Percentiles rank a stretch among this genome's conserved stretches.
These are phyloP conservation scores for Pseudogymnoascus sp. DNA, from an alignment of 2,329 filamentous ascomycete genomes.

Conservation along the genomic window DNA sequence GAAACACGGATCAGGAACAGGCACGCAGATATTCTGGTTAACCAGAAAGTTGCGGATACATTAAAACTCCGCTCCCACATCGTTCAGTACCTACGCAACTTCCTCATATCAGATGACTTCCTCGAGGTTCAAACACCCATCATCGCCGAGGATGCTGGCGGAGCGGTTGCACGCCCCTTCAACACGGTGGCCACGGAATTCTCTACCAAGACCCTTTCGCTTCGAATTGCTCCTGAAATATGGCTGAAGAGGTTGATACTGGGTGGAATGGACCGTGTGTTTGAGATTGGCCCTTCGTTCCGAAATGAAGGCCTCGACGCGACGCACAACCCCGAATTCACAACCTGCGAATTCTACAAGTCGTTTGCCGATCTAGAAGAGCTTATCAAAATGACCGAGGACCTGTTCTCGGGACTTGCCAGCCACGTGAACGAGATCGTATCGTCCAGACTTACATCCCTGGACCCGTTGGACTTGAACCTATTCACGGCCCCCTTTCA, in stretches of 20 bases:
- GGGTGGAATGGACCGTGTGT: conserved; percentile 79
- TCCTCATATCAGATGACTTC: conserved; percentile 64
- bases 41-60: conserved; percentile 57
- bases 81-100: conserved; percentile 64
- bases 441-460: conserved; percentile 36
- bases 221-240: conserved; percentile 88
- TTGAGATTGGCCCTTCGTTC: conserved; percentile 88
- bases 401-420: conserved; percentile 55
- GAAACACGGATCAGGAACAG: conserved; percentile 69
- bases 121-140: conserved; percentile 89
- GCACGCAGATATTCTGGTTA: conserved; percentile 80
- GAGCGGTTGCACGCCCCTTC: conserved; percentile 81
- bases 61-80: conserved; percentile 68
- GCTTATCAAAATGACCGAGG: conserved; percentile 68
- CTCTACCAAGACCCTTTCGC: conserved; percentile 58
- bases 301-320: conserved; percentile 87
- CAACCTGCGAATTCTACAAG: conserved; percentile 94
- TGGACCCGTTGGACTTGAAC: conserved; percentile 41
- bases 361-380: conserved; percentile 71
- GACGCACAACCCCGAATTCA: conserved; percentile 96
- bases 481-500: conserved; percentile 50
- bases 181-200: conserved; percentile 72
- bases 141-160: conserved; percentile 72
- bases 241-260: conserved; percentile 90
- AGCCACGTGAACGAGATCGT: conserved; percentile 41